Evolutionary conservation across 352 stramenopile species (phyloP).

Genomic region (Globisporangium uncinulatum): DNA sequence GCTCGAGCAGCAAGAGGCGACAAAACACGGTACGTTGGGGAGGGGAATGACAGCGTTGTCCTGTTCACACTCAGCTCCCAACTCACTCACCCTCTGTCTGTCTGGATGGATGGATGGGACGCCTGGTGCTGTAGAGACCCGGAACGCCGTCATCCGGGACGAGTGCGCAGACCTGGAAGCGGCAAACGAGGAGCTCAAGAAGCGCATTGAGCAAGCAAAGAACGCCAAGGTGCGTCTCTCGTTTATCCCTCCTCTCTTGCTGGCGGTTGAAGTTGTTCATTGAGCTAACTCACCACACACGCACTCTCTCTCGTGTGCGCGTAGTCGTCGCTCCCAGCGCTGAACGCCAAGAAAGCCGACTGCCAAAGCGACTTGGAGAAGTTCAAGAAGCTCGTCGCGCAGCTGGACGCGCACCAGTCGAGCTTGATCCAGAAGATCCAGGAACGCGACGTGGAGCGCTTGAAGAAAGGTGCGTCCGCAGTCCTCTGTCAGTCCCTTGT

Average conservation of each 20-base stretch:
- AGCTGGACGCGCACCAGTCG: slow-evolving; percentile 72
- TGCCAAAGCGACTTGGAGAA: slow-evolving; percentile 89
- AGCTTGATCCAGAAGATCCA: slow-evolving; percentile 88
- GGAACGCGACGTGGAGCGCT: slow-evolving; percentile 61
- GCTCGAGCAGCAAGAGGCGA: slow-evolving; percentile 78
- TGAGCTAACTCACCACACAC: not conserved
- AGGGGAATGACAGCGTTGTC: not conserved
- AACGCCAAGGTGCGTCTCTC: slow-evolving; percentile 41
- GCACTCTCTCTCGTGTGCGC: not conserved
- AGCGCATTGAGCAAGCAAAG: slow-evolving; percentile 63
- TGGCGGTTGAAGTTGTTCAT: not conserved
- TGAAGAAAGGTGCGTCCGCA: slow-evolving; percentile 66
- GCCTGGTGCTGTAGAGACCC: slow-evolving; percentile 26
- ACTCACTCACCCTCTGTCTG: not conserved
- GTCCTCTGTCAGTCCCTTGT: too few relatives aligned
- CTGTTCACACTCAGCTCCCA: too few relatives aligned
- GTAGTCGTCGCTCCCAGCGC: slow-evolving; percentile 58
- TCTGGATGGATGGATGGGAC: not conserved
- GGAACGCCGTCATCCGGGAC: slow-evolving; percentile 47
- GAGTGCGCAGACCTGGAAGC: slow-evolving; percentile 45
- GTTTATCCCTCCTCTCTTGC: not conserved
- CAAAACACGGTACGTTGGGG: slow-evolving; percentile 33
- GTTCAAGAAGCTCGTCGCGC: slow-evolving; percentile 84
- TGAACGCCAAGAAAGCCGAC: slow-evolving; percentile 84
- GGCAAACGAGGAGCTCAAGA: slow-evolving; percentile 53